Base-by-base conservation (phyloP, 768 basidiomycete species). In the Mycena capillaripes region DNA sequence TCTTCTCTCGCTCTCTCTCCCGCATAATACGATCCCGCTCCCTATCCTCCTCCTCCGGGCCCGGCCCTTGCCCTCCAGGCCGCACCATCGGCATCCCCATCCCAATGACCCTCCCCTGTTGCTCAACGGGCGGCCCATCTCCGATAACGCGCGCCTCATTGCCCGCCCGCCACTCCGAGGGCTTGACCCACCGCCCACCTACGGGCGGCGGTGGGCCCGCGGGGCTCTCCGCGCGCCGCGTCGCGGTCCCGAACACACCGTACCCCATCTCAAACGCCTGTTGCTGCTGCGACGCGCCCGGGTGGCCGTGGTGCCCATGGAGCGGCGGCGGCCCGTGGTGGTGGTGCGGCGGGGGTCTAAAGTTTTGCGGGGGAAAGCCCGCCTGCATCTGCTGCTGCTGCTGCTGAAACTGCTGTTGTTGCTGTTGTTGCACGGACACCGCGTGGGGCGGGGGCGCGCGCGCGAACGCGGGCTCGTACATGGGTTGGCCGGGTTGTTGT, bases 21-120 rank as follows among this genome's bases (percentile, higher is more conserved):
- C 73, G 69, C 55, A 80, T 80, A 62, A 79, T 77, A 12, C 78
- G 75, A 32, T 78, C 69, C 29, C 69, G 30, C 56, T 58, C 66
- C 34, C 61, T 46, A 1, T 78, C 74, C 57, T 85, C 86, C 11
- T 86, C 80, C 16, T 83, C 73, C 17, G 40, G 42, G 0, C 58
- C 61, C 4, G 66, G 55, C 7, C 63, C 63, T 23, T 72, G 71
- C 34, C 71, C 71, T 9, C 71, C 82, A 4, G 76, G 75, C 75
- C 80, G 76, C 72, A 81, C 72, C 76, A 78, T 76, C 40, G 72
- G 76, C 62, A 66, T 81, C 81, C 78, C 75, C 77, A 68, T 70
- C 65, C 74, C 76, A 50, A 72, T 72, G 34, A 76, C 76, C 66
- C 76, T 60, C 4, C 76, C 76, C 76, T 75, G 44, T 27, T 75